Base-by-base conservation (phyloP, 768 basidiomycete species). In the Suillus cothurnatus region DNA sequence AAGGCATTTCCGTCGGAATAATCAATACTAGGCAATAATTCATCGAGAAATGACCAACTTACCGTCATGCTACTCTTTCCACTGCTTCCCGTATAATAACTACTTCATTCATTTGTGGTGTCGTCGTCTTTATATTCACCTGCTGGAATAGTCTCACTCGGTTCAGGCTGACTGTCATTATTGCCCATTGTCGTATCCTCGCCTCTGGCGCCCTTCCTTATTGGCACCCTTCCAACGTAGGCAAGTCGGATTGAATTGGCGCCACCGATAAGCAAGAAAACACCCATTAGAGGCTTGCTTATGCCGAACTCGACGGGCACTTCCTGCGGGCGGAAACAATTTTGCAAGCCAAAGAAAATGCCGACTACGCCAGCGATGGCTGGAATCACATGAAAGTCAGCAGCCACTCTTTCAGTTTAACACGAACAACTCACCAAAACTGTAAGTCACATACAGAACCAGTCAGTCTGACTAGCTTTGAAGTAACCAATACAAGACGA, bases 211-310 rank as follows among this genome's bases (percentile, higher is more conserved):
- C 9, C 56, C 56, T 57, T 53, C 28, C 6, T 57, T 4, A 1
- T 39, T 39, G 23, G 9, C 17, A 28, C 4, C 57, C 36, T 39
- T 58, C 57, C 57, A 39, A 39, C 9, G 23, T 39, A 58, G 36
- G 57, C 57, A 38, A 19, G 6, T 1, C 3, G 17, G 36, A 32
- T 55, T 21, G 6, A 58, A 8, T 6, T 0, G 6, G 23, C 57
- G 17, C 4, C 57, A 26, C 1, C 0, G 14, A 23, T 0, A 17
- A 58, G 8, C 2, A 3, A 9, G 2, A 19, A 1, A 17, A 58
- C 5, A 19, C 9, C 23, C 0, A 12, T 15, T 0, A 17, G 8
- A 19, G 4, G 23, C 15, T 17, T 0, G 17, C 85, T 0, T n/a
- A n/a, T n/a, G n/a, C n/a, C 7, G 23, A 38, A 23, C 1, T 26